Evolutionary conservation across 2,329 filamentous ascomycete genomes (phyloP), one percentile per base, ranked within the genome.

Genomic region (Pyricularia pennisetigena): DNA sequence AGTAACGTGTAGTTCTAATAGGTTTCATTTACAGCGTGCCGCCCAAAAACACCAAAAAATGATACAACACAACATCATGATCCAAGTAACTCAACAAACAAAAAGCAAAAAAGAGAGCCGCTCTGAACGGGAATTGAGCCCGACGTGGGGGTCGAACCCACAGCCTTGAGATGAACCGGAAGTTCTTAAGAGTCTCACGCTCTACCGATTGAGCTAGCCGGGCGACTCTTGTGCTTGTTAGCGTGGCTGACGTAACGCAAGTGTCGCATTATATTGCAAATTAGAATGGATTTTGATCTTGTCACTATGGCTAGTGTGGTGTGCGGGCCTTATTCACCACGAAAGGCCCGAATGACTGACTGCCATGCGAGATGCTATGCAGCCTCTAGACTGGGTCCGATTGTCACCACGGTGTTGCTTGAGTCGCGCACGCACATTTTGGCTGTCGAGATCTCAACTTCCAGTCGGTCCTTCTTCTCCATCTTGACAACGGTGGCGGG

Each of bases 151-250:
- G 57, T 61, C 57, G 57, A 61, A 61, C 59, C 59, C 59, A 62
- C 59, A 62, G 59, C 59, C 59, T 62, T 62, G 59, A 62, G 59
- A 62, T 62, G 49, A 23, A 8, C 35, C 35, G 35, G 35, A 41
- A 14, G 8, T n/a, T 4, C 9, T 8, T 85, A 85, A 86, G 87
- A 89, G 87, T 88, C 86, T 88, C 83, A 88, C 86, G 86, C 86
- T 89, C 87, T 89, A 88, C 85, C 84, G 84, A 87, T 87, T 87
- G 85, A 87, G 85, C 85, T 87, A 88, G 82, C 83, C 82, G 80
- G 82, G 82, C 82, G 65, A 49, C 41, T 49, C 41, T 49, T 49
- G 16, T n/a, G 9, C 2, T 49, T 49, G 16, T 14, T 49, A 2
- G 7, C n/a, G 3, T n/a, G 16, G 41, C 6, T 49, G 16, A 41